phyloP scores from a whole-genome alignment of 768 basidiomycete genomes.

The Psilocybe cyanescens region DNA sequence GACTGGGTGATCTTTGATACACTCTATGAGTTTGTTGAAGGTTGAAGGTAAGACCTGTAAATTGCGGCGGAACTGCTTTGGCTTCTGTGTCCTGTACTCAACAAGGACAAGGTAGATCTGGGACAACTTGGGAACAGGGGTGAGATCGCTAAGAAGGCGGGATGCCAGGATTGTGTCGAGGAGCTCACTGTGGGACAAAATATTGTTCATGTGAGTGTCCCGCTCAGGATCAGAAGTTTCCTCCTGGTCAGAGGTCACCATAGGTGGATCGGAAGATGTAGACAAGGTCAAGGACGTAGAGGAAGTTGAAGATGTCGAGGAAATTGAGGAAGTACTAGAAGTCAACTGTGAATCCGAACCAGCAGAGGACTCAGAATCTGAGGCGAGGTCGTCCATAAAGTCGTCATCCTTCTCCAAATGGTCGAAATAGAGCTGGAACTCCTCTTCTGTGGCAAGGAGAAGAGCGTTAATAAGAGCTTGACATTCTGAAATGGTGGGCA shows the following conservation, averaged over 20 bases:
- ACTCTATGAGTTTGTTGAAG: constrained; percentile 24
- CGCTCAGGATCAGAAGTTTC: background rate
- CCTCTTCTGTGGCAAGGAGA: constrained; percentile 16
- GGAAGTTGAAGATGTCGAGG: constrained; percentile 4
- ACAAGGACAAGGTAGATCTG: too few relatives aligned
- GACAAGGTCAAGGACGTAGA: constrained; percentile 1
- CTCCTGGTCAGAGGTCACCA: too few relatives aligned
- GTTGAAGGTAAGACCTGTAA: constrained; percentile 27
- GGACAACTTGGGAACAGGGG: constrained; percentile 15
- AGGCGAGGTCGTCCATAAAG: too few relatives aligned
- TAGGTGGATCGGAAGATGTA: background rate
- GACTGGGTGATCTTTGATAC: constrained; percentile 27
- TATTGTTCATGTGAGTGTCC: background rate
- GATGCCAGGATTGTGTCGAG: constrained; percentile 11
- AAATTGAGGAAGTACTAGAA: background rate
- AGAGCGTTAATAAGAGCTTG: constrained; percentile 16
- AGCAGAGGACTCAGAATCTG: too few relatives aligned
- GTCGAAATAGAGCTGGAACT: constrained; percentile 1
- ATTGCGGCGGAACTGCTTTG: constrained; percentile 25
- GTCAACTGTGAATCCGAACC: too few relatives aligned
- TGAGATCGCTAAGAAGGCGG: constrained; percentile 16
- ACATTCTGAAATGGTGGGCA: constrained; percentile 15
- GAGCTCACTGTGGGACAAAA: constrained; percentile 9
- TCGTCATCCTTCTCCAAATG: background rate
- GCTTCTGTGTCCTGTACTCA: constrained; percentile 19